Percentiles rank a stretch among this genome's conserved stretches.
Conservation (phyloP, 805 yeast genomes). For the Suhomyces emberorum region DNA sequence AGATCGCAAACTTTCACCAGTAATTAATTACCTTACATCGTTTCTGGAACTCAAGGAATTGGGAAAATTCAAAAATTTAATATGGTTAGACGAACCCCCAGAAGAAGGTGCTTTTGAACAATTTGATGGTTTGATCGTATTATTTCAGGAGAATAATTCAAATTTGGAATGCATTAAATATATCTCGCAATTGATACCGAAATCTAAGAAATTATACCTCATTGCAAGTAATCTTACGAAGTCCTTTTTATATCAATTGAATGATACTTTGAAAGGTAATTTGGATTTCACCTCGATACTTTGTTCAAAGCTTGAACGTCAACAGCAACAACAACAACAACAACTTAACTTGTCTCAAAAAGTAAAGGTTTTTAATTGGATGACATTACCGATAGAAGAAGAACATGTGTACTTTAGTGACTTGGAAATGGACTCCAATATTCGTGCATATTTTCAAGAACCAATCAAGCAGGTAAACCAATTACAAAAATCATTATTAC, state of each 20-base stretch:
- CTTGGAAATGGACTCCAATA: constrained; percentile 10
- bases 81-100: constrained; percentile 11
- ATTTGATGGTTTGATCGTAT: constrained; percentile 18
- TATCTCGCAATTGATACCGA: constrained; percentile 6
- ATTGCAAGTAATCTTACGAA: constrained; percentile 38
- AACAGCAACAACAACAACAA: neutral
- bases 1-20: constrained; percentile 46
- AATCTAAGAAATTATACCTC: constrained; percentile 14
- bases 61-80: constrained; percentile 38
- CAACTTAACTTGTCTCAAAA: constrained; percentile 25
- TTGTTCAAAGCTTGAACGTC: too few species aligned
- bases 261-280: constrained; percentile 16
- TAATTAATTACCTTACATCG: constrained; percentile 53
- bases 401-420: constrained; percentile 44
- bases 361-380: constrained; percentile 48
- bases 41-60: constrained; percentile 49
- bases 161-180: constrained; percentile 17
- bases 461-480: constrained; percentile 45
- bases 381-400: constrained; percentile 37
- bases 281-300: constrained; percentile 4
- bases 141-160: constrained; percentile 12
- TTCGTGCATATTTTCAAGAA: constrained; percentile 42
- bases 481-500: constrained; percentile 49
- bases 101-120: constrained; percentile 9
- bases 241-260: constrained; percentile 31